A percentile compares a stretch with the other conserved stretches of the same genome.
Evolutionary conservation across 345 rosid species (phyloP).

Genomic region (Erucastrum elatum): DNA sequence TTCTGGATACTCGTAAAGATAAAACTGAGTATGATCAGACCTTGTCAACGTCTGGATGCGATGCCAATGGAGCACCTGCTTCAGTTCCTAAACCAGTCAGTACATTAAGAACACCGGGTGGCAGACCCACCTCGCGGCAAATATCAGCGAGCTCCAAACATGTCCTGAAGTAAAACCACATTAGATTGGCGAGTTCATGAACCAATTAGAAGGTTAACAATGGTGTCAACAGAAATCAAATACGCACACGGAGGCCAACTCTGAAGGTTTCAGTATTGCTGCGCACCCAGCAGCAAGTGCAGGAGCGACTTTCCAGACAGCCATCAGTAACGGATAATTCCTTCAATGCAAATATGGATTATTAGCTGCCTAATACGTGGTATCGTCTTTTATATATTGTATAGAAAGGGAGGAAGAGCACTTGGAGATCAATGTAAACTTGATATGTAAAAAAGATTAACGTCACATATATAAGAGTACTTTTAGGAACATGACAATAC

Average conservation of each 20-base stretch:
- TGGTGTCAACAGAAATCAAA: conserved; percentile 10
- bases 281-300: conserved; percentile 98
- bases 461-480: not conserved
- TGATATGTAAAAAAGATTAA: not conserved
- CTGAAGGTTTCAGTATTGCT: conserved; percentile 89
- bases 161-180: conserved; percentile 55
- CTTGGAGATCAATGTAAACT: conserved; percentile 11
- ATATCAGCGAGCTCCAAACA: conserved; percentile 97
- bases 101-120: conserved; percentile 91
- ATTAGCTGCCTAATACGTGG: conserved; percentile 18
- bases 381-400: not conserved
- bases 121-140: conserved; percentile 89
- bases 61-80: conserved; percentile 96
- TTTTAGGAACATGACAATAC: conserved; percentile 43
- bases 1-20: conserved; percentile 15
- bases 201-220: conserved; percentile 4
- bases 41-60: conserved; percentile 94
- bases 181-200: conserved; percentile 10
- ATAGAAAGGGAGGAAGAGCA: not conserved
- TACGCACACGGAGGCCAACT: conserved; percentile 78
- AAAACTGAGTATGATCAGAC: conserved; percentile 39
- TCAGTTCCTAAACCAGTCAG: conserved; percentile 93
- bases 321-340: conserved; percentile 96
- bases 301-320: conserved; percentile 98
- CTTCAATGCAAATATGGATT: conserved; percentile 46